Conservation (phyloP, 176 grass and related monocot genomes). For the Melocanna baccifera region DNA sequence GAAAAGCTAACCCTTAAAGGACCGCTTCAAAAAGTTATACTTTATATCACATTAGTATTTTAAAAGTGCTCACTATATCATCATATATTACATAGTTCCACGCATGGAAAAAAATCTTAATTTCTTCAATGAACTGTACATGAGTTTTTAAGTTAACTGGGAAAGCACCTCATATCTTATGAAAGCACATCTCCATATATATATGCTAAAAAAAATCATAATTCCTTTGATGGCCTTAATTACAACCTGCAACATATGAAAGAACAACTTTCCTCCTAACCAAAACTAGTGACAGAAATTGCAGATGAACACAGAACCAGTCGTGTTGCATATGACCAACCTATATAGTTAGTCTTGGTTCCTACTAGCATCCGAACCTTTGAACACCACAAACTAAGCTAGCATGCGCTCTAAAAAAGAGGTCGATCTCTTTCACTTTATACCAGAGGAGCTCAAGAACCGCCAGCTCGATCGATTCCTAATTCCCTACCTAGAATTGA, state of each 20-base stretch:
- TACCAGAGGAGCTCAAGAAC: not conserved
- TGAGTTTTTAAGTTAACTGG: not conserved
- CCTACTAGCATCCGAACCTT: slow-evolving; percentile 8
- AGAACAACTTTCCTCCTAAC: slow-evolving; percentile 26
- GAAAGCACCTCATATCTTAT: not conserved
- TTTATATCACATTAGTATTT: not conserved
- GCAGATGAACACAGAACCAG: slow-evolving; percentile 20
- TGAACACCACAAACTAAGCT: slow-evolving; percentile 8
- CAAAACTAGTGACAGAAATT: not conserved
- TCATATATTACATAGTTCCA: not conserved
- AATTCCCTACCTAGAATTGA: not conserved
- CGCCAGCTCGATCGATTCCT: not conserved
- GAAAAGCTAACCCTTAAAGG: not conserved
- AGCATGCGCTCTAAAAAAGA: slow-evolving; percentile 15
- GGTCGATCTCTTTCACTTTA: slow-evolving; percentile 26
- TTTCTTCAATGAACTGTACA: not conserved
- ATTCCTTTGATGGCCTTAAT: not conserved
- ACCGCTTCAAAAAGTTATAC: not conserved
- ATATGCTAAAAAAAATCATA: not conserved
- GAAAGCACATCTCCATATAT: not conserved
- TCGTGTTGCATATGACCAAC: not conserved
- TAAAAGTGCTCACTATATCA: not conserved
- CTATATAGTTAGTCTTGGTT: not conserved
- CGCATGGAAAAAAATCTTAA: not conserved
- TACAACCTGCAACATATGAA: not conserved